These are phyloP conservation scores for Cladosporium sp. DNA, from an alignment of 2,329 filamentous ascomycete species.

Conservation along the genomic window DNA sequence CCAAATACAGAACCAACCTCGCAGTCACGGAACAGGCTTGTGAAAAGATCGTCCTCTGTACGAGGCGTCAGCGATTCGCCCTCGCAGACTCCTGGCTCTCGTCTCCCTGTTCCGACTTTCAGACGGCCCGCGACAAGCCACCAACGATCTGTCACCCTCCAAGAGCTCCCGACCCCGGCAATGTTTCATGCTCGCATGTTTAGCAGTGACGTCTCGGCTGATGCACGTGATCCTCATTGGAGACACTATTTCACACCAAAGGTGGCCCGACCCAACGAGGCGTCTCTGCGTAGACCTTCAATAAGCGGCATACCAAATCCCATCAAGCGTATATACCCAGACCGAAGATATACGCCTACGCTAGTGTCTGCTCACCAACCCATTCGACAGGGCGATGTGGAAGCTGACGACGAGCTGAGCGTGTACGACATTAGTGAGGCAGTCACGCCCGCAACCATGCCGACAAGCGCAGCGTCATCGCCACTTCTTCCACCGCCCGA, in stretches of 20 bases:
- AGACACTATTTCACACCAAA: constrained; percentile 38
- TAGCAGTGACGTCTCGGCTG: constrained; percentile 19
- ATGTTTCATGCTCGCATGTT: constrained; percentile 21
- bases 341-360: constrained; percentile 37
- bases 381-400: constrained; percentile 26
- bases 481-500: constrained; percentile 25
- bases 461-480: constrained; percentile 30
- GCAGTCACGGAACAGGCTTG: constrained; percentile 70
- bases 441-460: constrained; percentile 18
- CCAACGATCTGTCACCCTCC: constrained; percentile 70
- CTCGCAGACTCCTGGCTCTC: constrained; percentile 54
- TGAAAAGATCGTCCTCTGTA: constrained; percentile 67
- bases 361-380: constrained; percentile 34
- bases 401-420: constrained; percentile 31
- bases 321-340: constrained; percentile 38
- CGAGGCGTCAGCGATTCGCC: constrained; percentile 49
- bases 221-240: constrained; percentile 32
- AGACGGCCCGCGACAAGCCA: constrained; percentile 77
- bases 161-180: constrained; percentile 37
- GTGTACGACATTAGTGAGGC: constrained; percentile 23
- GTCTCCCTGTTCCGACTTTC: constrained; percentile 65
- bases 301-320: constrained; percentile 41
- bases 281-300: constrained; percentile 26
- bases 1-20: constrained; percentile 40
- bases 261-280: constrained; percentile 25